Percentiles rank a stretch among this genome's conserved stretches.
Evolutionary conservation across 495 filamentous ascomycete genomes (phyloP).

Genomic region (Aspergillus olivimuriae): DNA sequence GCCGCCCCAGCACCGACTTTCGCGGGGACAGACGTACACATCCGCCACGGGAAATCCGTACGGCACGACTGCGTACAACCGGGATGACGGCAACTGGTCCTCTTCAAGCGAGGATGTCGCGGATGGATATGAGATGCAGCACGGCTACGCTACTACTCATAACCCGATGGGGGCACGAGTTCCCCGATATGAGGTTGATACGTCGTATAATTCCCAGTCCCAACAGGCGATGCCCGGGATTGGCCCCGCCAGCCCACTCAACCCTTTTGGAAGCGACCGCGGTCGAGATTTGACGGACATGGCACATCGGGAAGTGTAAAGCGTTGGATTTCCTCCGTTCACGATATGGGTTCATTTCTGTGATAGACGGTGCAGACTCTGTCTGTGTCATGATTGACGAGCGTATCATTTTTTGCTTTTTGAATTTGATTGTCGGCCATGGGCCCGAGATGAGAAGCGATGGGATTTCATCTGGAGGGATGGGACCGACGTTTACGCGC

Average conservation of each 20-base stretch:
- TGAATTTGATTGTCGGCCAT: neutral
- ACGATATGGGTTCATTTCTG: neutral
- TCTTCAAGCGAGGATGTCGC: constrained; percentile 39
- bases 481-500: too few relatives aligned
- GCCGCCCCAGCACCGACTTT: constrained; percentile 2
- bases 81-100: constrained; percentile 36
- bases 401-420: neutral
- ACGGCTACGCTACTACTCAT: constrained; percentile 24
- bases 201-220: constrained; percentile 29
- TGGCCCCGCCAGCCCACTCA: neutral
- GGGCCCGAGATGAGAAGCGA: too few relatives aligned
- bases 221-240: constrained; percentile 8
- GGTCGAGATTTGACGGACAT: constrained; percentile 22
- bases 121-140: constrained; percentile 39
- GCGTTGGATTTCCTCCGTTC: too few relatives aligned
- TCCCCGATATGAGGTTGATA: constrained; percentile 24
- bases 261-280: too few relatives aligned
- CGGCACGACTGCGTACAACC: constrained; percentile 20
- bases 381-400: constrained; percentile 7
- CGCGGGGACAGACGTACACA: constrained; percentile 7
- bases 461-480: too few relatives aligned
- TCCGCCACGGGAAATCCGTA: constrained; percentile 17
- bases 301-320: constrained; percentile 13
- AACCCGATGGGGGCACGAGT: constrained; percentile 19
- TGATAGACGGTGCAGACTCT: neutral